A percentile compares a stretch with the other conserved stretches of the same genome.
Evolutionary conservation across 129 eudicot species (phyloP).

Genomic region (carrot (Daucus carota)): DH1_v3.0 NC_030381.2:31241001-31241500

Average conservation of each 20-base stretch:
- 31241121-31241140: slow-evolving; percentile 46
- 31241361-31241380: slow-evolving; percentile 73
- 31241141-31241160: slow-evolving; percentile 43
- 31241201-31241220: slow-evolving; percentile 35
- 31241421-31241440: slow-evolving; percentile 39
- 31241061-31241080: slow-evolving; percentile 59
- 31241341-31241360: slow-evolving; percentile 40
- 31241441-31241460: slow-evolving; percentile 74
- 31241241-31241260: slow-evolving; percentile 44
- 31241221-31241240: slow-evolving; percentile 43
- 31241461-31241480: slow-evolving; percentile 81
- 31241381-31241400: slow-evolving; percentile 56
- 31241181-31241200: slow-evolving; percentile 49
- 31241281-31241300: slow-evolving; percentile 74
- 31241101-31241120: slow-evolving; percentile 36
- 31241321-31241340: slow-evolving; percentile 28
- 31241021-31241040: slow-evolving; percentile 36
- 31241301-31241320: slow-evolving; percentile 49
- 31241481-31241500: slow-evolving; percentile 69
- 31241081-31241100: slow-evolving; percentile 56
- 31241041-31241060: slow-evolving; percentile 47
- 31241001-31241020: slow-evolving; percentile 43
- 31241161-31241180: slow-evolving; percentile 67
- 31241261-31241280: slow-evolving; percentile 59
- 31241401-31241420: slow-evolving; percentile 33